Base-by-base conservation (phyloP, 345 rosid species). In the Draba incana region DNA sequence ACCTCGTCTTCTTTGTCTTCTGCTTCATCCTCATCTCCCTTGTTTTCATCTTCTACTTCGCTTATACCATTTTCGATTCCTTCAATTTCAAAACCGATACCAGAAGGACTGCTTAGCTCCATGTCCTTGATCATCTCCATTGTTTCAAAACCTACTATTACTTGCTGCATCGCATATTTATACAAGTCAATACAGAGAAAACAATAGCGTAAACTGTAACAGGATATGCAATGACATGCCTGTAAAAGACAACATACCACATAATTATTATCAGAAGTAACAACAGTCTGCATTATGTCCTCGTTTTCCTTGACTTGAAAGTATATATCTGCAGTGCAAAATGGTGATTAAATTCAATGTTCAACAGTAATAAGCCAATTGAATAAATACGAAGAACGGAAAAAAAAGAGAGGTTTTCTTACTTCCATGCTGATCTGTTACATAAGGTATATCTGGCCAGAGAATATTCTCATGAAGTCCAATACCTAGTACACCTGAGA, bases 341-440 rank as follows among this genome's bases (percentile, higher is more conserved):
- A 57, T 10, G 67, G 57, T 24, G 9, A 42, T 43, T 77, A 35
- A 62, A 56, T 48, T 71, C 42, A 54, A 52, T 47, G 28, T 42
- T 57, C 30, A 27, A 24, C 23, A 61, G 15, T 27, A 33, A 28
- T 24, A 66, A 57, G 28, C 49, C 23, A 49, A 47, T 1, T 2
- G 28, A 47, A 42, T 20, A 39, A 10, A 45, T 23, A 56, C 1
- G 2, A 14, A 31, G 57, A 23, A 30, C 52, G 14, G 38, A 28
- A 9, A 10, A 31, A 25, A 53, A 28, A 9, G 5, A 31, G 2
- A 3, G 14, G 37, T 61, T 10, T 2, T 13, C 66, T 74, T 79
- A 91, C 99, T 84, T 82, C 97, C 99, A 62, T 81, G 84, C 75
- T 89, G 87, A 75, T 94, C 96, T 41, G 88, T 85, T 46, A 84